These are phyloP conservation scores for Backusella macrospora DNA, from an alignment of 192 early-diverging fungal species.

Conservation along the genomic window DNA sequence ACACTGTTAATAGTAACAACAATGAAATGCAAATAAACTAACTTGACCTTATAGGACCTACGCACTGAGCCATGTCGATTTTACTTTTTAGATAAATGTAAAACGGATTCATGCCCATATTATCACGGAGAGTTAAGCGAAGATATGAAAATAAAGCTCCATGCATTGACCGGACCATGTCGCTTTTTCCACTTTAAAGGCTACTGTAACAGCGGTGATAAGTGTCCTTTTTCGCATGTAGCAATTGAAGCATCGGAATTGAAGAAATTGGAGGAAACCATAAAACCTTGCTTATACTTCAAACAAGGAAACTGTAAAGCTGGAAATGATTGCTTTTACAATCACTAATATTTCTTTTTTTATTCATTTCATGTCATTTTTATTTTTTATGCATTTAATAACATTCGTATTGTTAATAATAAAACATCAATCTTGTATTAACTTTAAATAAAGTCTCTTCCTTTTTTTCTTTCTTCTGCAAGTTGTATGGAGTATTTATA, in stretches of 20 bases:
- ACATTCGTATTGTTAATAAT: too few relatives aligned
- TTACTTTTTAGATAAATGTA: slow-evolving; percentile 36
- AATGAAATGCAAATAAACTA: background rate
- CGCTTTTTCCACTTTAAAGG: slow-evolving; percentile 45
- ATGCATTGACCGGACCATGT: slow-evolving; percentile 30
- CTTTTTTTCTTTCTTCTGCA: too few relatives aligned
- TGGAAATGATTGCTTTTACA: slow-evolving; percentile 37
- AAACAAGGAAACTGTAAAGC: slow-evolving; percentile 25
- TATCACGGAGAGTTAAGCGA: slow-evolving; percentile 30
- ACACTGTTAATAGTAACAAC: background rate
- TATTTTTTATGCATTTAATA: too few relatives aligned
- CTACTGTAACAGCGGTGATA: slow-evolving; percentile 39
- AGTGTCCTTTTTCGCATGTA: slow-evolving; percentile 38
- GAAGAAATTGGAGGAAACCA: slow-evolving; percentile 11
- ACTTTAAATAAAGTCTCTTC: too few relatives aligned
- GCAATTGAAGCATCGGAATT: slow-evolving; percentile 16
- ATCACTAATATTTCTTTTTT: background rate
- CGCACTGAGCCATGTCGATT: slow-evolving; percentile 39
- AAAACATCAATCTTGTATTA: too few relatives aligned
- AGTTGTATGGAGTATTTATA: too few relatives aligned
- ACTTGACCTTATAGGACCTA: slow-evolving; percentile 24
- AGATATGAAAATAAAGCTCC: background rate
- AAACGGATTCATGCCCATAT: slow-evolving; percentile 24
- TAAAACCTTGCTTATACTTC: slow-evolving; percentile 27
- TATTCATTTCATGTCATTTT: too few relatives aligned